Percentiles rank a stretch among this genome's conserved stretches.
Conservation (phyloP, 768 basidiomycete genomes). For the Boletus edulis region DNA sequence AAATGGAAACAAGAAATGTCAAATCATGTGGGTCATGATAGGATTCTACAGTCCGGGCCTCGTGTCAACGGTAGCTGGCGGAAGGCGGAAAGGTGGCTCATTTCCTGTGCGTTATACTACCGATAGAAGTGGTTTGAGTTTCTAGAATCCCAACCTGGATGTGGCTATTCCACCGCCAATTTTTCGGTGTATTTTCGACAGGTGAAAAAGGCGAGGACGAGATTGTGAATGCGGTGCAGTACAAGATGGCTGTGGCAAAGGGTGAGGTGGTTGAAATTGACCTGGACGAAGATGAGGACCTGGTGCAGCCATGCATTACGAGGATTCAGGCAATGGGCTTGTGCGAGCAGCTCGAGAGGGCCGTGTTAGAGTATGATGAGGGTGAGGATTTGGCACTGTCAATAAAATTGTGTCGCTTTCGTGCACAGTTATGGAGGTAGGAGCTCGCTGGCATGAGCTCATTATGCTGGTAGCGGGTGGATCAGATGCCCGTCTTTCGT, state of each 20-base stretch:
- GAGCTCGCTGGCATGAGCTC: neutral
- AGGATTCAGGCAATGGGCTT: neutral
- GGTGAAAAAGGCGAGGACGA: neutral
- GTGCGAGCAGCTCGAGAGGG: neutral
- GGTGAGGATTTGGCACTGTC: too few species aligned
- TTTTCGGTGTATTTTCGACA: neutral
- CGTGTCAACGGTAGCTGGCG: neutral
- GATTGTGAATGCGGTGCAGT: neutral
- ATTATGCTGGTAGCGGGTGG: neutral
- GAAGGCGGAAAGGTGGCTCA: neutral
- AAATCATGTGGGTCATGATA: neutral
- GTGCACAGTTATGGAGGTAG: too few species aligned
- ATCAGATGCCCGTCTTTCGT: neutral
- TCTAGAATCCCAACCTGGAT: too few species aligned
- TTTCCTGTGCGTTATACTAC: neutral
- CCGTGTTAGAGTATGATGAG: too few species aligned
- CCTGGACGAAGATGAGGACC: neutral
- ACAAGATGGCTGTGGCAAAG: neutral
- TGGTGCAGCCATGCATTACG: neutral
- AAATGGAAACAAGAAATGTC: conserved; percentile 8
- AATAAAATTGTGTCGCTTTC: too few species aligned
- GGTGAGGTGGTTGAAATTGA: neutral
- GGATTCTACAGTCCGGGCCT: neutral
- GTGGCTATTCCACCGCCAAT: too few species aligned
- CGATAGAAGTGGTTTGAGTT: too few species aligned